Evolutionary conservation across 768 basidiomycete genomes (phyloP), one percentile per base, ranked within the genome.

Genomic region (Daedaleopsis sinensis): DNA sequence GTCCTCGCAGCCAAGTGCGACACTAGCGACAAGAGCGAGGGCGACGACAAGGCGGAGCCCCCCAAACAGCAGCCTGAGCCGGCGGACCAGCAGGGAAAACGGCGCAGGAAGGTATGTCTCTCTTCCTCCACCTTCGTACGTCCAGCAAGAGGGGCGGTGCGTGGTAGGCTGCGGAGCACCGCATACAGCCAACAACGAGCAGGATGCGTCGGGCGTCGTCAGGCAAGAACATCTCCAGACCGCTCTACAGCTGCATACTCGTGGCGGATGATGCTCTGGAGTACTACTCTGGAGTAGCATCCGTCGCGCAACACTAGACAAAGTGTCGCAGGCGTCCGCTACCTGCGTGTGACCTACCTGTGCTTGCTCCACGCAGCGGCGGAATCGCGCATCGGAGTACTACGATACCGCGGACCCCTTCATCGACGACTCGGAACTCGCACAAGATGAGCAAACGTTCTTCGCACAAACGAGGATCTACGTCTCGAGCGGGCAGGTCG

Each of bases 341-440:
- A n/a, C n/a, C n/a, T n/a, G n/a, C n/a, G n/a, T n/a, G n/a, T n/a
- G n/a, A n/a, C n/a, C n/a, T n/a, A n/a, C n/a, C n/a, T n/a, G n/a
- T n/a, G n/a, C n/a, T n/a, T n/a, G n/a, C n/a, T n/a, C n/a, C n/a
- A n/a, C n/a, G n/a, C 64, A 81, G 78, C 78, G 80, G 69, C 70
- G 73, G 72, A 87, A 86, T 70, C 83, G 79, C 58, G 78, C 80
- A 0, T 76, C 85, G 21, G 92, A 91, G 70, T 93, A 94, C 69
- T 99, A 99, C 79, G 96, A 99, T 77, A 80, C 88, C 19, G 77
- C 81, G 0, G 97, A 99, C 76, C 91, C 93, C 0, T 98, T 98
- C 78, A 97, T 99, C 70, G 97, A 99, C 80, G 97, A 99, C 76
- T 93, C 94, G 1, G 96, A 98, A 70, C 79, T 96, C 58, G 88